Percentiles rank a stretch among this genome's conserved stretches.
These are phyloP conservation scores for Primulina huaijiensis DNA, from an alignment of 257 asterid genomes.

Conservation along the genomic window DNA sequence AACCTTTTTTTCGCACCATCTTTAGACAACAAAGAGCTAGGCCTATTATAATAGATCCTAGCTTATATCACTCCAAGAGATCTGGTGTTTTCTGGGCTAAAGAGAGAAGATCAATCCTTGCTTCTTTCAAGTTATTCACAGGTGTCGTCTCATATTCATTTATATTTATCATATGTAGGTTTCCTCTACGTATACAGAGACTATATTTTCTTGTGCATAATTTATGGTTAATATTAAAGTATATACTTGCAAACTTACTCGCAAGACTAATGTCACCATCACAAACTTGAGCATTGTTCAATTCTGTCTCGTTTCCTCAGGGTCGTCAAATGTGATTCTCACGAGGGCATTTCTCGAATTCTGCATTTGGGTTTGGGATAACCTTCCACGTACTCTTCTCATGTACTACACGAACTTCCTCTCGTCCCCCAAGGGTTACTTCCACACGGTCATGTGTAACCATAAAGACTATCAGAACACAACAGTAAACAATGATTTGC, in stretches of 20 bases:
- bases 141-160: slow-evolving; percentile 39
- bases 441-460: slow-evolving; percentile 84
- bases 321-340: slow-evolving; percentile 75
- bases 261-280: background rate
- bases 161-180: background rate
- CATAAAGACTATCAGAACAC: slow-evolving; percentile 92
- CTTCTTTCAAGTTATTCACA: slow-evolving; percentile 80
- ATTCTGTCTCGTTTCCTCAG: slow-evolving; percentile 33
- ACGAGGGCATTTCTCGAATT: slow-evolving; percentile 84
- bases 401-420: slow-evolving; percentile 91
- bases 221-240: background rate
- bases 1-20: no score
- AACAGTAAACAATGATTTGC: slow-evolving; percentile 86
- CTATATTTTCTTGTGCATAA: slow-evolving; percentile 4
- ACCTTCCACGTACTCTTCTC: slow-evolving; percentile 91
- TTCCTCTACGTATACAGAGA: background rate
- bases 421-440: slow-evolving; percentile 82
- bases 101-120: slow-evolving; percentile 85
- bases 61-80: slow-evolving; percentile 79
- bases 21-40: no score
- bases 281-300: background rate
- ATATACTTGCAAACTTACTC: no score
- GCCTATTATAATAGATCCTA: slow-evolving; percentile 90
- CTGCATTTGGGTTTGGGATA: slow-evolving; percentile 99
- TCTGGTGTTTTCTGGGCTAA: slow-evolving; percentile 98